phyloP scores from a whole-genome alignment of 768 basidiomycete species.

The Tylopilus balloui region DNA sequence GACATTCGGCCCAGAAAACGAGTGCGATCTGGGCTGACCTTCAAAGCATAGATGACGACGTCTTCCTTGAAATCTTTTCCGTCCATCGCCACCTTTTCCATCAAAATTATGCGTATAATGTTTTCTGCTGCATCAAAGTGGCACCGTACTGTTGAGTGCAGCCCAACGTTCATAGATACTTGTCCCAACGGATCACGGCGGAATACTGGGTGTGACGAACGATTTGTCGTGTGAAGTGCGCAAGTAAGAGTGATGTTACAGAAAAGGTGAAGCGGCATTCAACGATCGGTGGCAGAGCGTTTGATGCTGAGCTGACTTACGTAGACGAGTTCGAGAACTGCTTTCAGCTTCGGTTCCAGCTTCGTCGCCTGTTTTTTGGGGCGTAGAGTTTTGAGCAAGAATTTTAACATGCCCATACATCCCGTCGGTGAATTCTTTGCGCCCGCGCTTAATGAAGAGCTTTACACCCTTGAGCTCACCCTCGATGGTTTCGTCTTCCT shows the following conservation, averaged over 20 bases:
- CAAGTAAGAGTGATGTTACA: not conserved
- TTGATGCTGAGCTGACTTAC: conserved; percentile 27
- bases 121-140: conserved; percentile 53
- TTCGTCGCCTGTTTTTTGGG: not conserved
- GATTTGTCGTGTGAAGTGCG: not conserved
- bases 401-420: conserved; percentile 61
- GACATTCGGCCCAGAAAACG: not conserved
- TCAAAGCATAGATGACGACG: conserved; percentile 59
- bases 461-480: conserved; percentile 59
- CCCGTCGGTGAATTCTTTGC: conserved; percentile 52
- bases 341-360: conserved; percentile 6
- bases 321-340: conserved; percentile 27
- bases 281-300: conserved; percentile 20
- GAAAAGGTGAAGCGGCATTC: conserved; percentile 5
- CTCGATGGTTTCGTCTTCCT: conserved; percentile 57
- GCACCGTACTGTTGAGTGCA: conserved; percentile 53
- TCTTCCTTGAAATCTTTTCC: conserved; percentile 31
- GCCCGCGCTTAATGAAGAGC: conserved; percentile 40
- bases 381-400: conserved; percentile 35
- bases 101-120: conserved; percentile 50
- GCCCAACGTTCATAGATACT: conserved; percentile 61
- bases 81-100: conserved; percentile 39
- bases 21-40: conserved; percentile 37
- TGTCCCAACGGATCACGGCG: conserved; percentile 68
- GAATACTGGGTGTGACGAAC: conserved; percentile 43